Percentiles rank a stretch among this genome's conserved stretches.
phyloP scores from a whole-genome alignment of 441 rosid genomes.

The Brassica hybrid region DNA sequence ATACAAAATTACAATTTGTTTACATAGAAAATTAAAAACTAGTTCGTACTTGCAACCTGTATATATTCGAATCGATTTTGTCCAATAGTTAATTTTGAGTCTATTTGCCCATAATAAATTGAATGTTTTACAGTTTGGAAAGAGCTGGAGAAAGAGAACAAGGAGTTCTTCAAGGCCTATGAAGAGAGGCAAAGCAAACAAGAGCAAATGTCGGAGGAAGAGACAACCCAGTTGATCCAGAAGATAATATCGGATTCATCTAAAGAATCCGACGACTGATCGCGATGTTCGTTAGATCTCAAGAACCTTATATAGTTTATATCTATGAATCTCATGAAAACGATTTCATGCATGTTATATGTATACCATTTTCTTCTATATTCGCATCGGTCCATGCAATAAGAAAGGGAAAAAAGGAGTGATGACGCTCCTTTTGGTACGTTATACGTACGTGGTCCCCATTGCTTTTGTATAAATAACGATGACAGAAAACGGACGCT shows the following conservation, averaged over 20 bases:
- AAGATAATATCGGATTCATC: conserved; percentile 72
- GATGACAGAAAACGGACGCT: conserved; percentile 26
- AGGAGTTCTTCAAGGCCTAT: conserved; percentile 6
- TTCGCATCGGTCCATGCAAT: conserved; percentile 37
- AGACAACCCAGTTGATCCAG: conserved; percentile 77
- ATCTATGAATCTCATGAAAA: conserved; percentile 32
- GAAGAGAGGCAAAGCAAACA: conserved; percentile 58
- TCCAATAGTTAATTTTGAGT: neutral
- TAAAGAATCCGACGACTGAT: conserved; percentile 31
- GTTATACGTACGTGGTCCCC: conserved; percentile 43
- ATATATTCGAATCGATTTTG: neutral
- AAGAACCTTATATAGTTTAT: conserved; percentile 16
- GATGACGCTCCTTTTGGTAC: conserved; percentile 34
- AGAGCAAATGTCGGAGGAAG: conserved; percentile 79
- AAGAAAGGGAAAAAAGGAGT: conserved; percentile 29
- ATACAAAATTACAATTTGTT: neutral
- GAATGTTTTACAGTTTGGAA: neutral
- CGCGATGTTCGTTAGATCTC: conserved; percentile 37
- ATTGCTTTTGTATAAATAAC: conserved; percentile 20
- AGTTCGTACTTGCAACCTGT: neutral
- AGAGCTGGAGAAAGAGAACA: conserved; percentile 11
- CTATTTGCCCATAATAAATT: neutral
- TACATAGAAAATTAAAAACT: neutral
- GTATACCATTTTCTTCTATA: conserved; percentile 17
- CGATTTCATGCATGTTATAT: conserved; percentile 39